phyloP scores from a whole-genome alignment of 495 filamentous ascomycete genomes.

The Xylaria cubensis region DNA sequence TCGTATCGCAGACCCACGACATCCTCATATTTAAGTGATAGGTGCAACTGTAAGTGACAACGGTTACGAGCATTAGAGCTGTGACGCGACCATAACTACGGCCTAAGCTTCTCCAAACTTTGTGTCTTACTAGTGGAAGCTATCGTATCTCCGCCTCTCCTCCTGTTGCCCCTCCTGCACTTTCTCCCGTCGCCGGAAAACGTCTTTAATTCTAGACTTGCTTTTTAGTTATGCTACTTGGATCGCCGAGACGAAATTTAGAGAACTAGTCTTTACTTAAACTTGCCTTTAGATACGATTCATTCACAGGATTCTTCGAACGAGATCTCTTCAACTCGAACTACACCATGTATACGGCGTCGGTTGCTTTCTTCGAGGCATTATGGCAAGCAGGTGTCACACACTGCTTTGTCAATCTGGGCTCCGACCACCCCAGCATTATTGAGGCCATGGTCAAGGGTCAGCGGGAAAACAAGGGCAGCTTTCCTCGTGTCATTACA shows the following conservation, averaged over 20 bases:
- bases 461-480: constrained; percentile 64
- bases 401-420: constrained; percentile 93
- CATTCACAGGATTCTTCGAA: not conserved
- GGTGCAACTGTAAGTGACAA: not conserved
- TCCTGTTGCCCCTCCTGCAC: not conserved
- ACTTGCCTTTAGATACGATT: not conserved
- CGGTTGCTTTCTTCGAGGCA: constrained; percentile 91
- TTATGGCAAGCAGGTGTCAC: constrained; percentile 90
- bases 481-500: constrained; percentile 87
- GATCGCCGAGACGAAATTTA: not conserved
- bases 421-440: constrained; percentile 91
- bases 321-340: not conserved
- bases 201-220: not conserved
- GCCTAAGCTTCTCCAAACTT: not conserved
- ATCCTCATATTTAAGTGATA: not conserved
- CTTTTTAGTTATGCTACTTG: not conserved
- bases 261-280: not conserved
- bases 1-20: not conserved
- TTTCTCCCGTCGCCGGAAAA: not conserved
- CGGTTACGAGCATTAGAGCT: not conserved
- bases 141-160: constrained; percentile 8
- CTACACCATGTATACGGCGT: constrained; percentile 54
- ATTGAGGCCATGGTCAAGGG: constrained; percentile 97
- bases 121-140: not conserved
- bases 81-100: not conserved